These are phyloP conservation scores for Cyclostephanos tholiformis DNA, from an alignment of 108 stramenopile species.

Conservation along the genomic window DNA sequence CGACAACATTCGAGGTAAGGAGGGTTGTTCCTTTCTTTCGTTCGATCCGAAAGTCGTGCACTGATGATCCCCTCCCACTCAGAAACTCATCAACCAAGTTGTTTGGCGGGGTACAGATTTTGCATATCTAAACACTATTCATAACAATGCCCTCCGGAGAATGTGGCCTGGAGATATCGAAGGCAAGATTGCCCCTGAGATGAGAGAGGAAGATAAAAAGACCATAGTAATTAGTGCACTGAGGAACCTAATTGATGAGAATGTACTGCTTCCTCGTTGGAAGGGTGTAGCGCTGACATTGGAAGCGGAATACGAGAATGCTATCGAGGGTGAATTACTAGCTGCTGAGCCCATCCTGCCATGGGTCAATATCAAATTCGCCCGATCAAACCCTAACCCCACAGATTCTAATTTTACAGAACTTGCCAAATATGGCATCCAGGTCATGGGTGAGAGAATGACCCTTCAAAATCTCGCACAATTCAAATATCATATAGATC, in stretches of 20 bases:
- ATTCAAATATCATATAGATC: constrained; percentile 58
- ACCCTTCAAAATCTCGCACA: constrained; percentile 20
- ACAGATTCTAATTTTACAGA: background rate
- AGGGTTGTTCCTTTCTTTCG: constrained; percentile 11
- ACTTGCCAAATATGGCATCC: constrained; percentile 28
- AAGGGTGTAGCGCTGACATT: constrained; percentile 41
- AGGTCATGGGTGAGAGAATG: constrained; percentile 32
- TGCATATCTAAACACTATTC: constrained; percentile 19
- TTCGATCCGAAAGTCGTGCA: background rate
- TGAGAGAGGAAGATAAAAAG: background rate
- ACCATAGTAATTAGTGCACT: constrained; percentile 9
- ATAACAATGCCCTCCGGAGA: constrained; percentile 15
- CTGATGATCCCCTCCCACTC: background rate
- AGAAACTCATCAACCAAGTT: constrained; percentile 42
- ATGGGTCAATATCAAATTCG: constrained; percentile 64
- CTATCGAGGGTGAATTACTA: background rate
- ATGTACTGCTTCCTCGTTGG: constrained; percentile 44
- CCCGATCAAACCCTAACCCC: constrained; percentile 11
- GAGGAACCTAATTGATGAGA: background rate
- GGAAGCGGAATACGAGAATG: constrained; percentile 36
- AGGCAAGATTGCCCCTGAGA: background rate
- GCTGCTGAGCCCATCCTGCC: constrained; percentile 25
- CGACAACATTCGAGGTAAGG: background rate
- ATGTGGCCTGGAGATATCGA: constrained; percentile 8
- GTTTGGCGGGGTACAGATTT: constrained; percentile 55